Conservation (phyloP, 1,139 yeast genomes). For the Zygoascus hellenicus region DNA sequence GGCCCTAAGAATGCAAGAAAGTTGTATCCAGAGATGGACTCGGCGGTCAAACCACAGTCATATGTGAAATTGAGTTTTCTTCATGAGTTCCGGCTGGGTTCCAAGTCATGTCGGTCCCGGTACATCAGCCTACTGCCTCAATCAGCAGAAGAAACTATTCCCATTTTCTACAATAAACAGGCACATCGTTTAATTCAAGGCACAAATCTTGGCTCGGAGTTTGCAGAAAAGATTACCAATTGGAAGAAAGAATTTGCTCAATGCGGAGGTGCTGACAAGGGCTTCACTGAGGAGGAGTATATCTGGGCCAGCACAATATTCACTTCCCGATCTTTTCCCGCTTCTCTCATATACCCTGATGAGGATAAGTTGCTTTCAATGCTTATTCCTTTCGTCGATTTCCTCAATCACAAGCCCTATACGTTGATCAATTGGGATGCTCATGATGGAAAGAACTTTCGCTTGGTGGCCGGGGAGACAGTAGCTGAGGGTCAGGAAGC, state of each 20-base stretch:
- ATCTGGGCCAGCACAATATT: slow-evolving; percentile 70
- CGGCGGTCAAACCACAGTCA: slow-evolving; percentile 16
- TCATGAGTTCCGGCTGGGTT: slow-evolving; percentile 18
- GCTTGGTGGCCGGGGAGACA: slow-evolving; percentile 25
- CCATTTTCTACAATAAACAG: slow-evolving; percentile 55
- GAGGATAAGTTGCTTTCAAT: slow-evolving; percentile 50
- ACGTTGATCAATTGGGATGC: slow-evolving; percentile 62
- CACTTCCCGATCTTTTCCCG: slow-evolving; percentile 75
- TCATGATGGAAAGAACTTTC: slow-evolving; percentile 26
- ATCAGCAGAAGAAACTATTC: slow-evolving; percentile 45
- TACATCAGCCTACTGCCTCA: slow-evolving; percentile 59
- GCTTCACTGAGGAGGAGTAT: slow-evolving; percentile 39
- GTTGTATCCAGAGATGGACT: slow-evolving; percentile 15
- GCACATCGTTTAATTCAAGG: slow-evolving; percentile 47
- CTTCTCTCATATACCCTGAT: slow-evolving; percentile 40
- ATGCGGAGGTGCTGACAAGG: slow-evolving; percentile 12
- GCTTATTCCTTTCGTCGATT: slow-evolving; percentile 71
- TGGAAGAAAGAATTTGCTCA: slow-evolving; percentile 32
- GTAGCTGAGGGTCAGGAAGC: slow-evolving; percentile 43
- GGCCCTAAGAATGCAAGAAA: slow-evolving; percentile 25
- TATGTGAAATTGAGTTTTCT: slow-evolving; percentile 25
- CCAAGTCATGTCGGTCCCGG: slow-evolving; percentile 33
- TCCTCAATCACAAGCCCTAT: slow-evolving; percentile 63
- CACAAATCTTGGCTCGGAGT: slow-evolving; percentile 46
- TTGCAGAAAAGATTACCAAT: slow-evolving; percentile 22